phyloP scores from a whole-genome alignment of 768 basidiomycete species.

The Leccinellum luteum region DNA sequence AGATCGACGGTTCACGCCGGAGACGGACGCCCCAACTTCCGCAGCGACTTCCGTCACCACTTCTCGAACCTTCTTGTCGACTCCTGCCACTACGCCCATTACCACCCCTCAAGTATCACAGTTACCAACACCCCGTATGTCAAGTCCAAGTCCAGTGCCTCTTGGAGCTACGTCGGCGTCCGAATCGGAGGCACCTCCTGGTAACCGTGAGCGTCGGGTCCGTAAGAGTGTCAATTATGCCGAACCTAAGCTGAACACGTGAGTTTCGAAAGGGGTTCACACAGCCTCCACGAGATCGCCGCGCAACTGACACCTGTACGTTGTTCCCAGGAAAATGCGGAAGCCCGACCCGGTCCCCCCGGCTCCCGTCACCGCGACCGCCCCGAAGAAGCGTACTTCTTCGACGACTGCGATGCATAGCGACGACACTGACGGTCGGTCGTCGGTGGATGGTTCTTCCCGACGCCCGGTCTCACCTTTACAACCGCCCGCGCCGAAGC shows the following conservation, averaged over 20 bases:
- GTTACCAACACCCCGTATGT: constrained; percentile 50
- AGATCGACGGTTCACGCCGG: constrained; percentile 37
- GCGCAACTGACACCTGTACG: constrained; percentile 6
- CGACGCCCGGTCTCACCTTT: constrained; percentile 33
- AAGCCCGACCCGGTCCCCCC: constrained; percentile 65
- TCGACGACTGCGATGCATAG: constrained; percentile 31
- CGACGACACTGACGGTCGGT: constrained; percentile 40
- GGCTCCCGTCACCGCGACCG: constrained; percentile 25
- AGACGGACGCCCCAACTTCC: constrained; percentile 37
- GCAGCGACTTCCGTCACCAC: constrained; percentile 34
- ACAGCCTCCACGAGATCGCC: not conserved
- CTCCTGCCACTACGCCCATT: constrained; percentile 43
- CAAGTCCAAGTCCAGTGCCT: constrained; percentile 48
- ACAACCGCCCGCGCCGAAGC: constrained; percentile 33
- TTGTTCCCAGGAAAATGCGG: constrained; percentile 71
- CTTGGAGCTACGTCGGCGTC: constrained; percentile 33
- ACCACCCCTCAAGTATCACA: constrained; percentile 34
- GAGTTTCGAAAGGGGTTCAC: constrained; percentile 28
- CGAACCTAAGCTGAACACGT: constrained; percentile 89
- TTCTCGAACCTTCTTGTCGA: constrained; percentile 41
- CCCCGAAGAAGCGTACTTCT: constrained; percentile 46
- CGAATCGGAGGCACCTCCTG: constrained; percentile 30
- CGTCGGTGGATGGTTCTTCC: constrained; percentile 35
- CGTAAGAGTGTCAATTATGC: constrained; percentile 85
- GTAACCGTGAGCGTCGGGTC: constrained; percentile 49